Evolutionary conservation across 2,329 filamentous ascomycete genomes (phyloP).

Genomic region (Penicillium vulpinum): DNA sequence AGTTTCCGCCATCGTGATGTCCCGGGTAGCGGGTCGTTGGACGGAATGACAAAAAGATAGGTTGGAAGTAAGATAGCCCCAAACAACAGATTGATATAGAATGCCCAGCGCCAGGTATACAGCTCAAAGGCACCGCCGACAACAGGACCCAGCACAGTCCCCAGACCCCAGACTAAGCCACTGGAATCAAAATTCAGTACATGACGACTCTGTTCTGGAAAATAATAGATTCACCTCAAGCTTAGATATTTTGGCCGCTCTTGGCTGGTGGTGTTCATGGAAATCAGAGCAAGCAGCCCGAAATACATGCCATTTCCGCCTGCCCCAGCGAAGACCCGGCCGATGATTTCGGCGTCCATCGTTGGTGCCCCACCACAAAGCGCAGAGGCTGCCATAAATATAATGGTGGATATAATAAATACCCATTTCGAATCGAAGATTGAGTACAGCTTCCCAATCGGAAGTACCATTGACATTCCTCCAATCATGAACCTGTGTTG

Average conservation of each 20-base stretch:
- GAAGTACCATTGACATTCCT: slow-evolving; percentile 1
- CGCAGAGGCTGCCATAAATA: slow-evolving; percentile 31
- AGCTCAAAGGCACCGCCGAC: slow-evolving; percentile 1
- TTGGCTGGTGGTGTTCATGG: not conserved
- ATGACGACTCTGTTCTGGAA: too few species aligned
- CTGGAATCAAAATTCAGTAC: not conserved
- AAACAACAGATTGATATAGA: slow-evolving; percentile 45
- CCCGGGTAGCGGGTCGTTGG: slow-evolving; percentile 32
- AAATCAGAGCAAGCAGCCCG: slow-evolving; percentile 12
- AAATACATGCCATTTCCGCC: slow-evolving; percentile 35
- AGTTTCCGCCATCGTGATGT: slow-evolving; percentile 31
- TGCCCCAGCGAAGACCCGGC: slow-evolving; percentile 31
- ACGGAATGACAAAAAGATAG: slow-evolving; percentile 50
- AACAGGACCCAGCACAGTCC: slow-evolving; percentile 7
- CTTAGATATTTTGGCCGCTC: not conserved
- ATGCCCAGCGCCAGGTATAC: slow-evolving; percentile 27
- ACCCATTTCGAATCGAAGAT: slow-evolving; percentile 31
- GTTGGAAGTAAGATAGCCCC: slow-evolving; percentile 43
- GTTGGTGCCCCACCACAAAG: slow-evolving; percentile 32
- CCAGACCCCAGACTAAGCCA: slow-evolving; percentile 5
- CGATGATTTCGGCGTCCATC: slow-evolving; percentile 31
- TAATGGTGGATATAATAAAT: slow-evolving; percentile 21
- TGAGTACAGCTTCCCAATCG: slow-evolving; percentile 25
- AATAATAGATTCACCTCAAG: not conserved
- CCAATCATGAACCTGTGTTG: not conserved